Conservation (phyloP, 2,329 filamentous ascomycete species). For the Talaromyces verruculosus region DNA sequence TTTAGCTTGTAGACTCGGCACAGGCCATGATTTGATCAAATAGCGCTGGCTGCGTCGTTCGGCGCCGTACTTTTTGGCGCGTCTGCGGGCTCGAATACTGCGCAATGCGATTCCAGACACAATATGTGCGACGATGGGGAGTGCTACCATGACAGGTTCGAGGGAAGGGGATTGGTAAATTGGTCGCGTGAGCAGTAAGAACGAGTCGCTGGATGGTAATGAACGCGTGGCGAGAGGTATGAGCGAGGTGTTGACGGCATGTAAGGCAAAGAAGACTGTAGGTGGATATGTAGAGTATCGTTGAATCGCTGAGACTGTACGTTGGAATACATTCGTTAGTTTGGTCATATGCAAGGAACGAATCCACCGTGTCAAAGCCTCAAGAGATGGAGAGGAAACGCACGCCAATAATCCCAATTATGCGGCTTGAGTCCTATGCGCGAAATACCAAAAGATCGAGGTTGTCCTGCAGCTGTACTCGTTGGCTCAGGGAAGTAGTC, state of each 20-base stretch:
- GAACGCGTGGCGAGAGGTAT: slow-evolving; percentile 74
- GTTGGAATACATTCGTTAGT: neutral
- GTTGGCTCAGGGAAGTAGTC: slow-evolving; percentile 42
- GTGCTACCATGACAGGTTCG: slow-evolving; percentile 74
- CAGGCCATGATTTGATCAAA: slow-evolving; percentile 62
- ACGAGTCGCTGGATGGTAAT: slow-evolving; percentile 73
- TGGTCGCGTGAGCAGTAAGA: slow-evolving; percentile 85
- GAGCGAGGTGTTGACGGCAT: slow-evolving; percentile 77
- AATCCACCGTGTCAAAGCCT: neutral
- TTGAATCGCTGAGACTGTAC: slow-evolving; percentile 70
- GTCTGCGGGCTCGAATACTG: slow-evolving; percentile 69
- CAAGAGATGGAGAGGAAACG: slow-evolving; percentile 31
- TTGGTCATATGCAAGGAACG: slow-evolving; percentile 1
- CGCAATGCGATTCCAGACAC: slow-evolving; percentile 74
- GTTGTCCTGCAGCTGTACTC: slow-evolving; percentile 20
- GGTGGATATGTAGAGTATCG: slow-evolving; percentile 87
- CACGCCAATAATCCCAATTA: slow-evolving; percentile 74
- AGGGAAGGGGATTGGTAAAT: slow-evolving; percentile 82
- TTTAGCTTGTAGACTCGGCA: slow-evolving; percentile 65
- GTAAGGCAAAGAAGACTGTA: slow-evolving; percentile 71
- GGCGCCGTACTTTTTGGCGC: slow-evolving; percentile 72
- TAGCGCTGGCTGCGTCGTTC: slow-evolving; percentile 55
- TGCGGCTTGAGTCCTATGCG: slow-evolving; percentile 63
- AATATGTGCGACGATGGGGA: slow-evolving; percentile 75
- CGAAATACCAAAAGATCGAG: slow-evolving; percentile 26